A percentile compares a stretch with the other conserved stretches of the same genome.
phyloP scores from a whole-genome alignment of 306 rosid genomes.

The Potentilla sterilis region DNA sequence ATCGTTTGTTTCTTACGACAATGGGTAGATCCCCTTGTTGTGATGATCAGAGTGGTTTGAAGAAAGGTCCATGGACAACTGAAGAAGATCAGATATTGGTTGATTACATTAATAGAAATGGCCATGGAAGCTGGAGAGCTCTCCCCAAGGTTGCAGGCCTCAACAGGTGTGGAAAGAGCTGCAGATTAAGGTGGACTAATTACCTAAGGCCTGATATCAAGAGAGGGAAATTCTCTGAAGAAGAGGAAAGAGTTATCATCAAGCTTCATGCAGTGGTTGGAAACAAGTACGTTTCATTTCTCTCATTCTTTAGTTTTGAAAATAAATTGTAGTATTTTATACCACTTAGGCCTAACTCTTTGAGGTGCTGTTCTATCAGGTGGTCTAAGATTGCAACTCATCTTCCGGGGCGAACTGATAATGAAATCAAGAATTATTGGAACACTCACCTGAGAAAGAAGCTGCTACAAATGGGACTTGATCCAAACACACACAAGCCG shows the following conservation, averaged over 20 bases:
- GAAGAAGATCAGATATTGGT: slow-evolving; percentile 77
- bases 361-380: slow-evolving; percentile 32
- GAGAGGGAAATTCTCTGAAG: slow-evolving; percentile 78
- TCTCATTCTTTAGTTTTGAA: background rate
- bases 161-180: slow-evolving; percentile 90
- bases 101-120: slow-evolving; percentile 52
- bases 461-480: slow-evolving; percentile 79
- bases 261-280: slow-evolving; percentile 82
- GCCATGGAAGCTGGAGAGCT: slow-evolving; percentile 85
- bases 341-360: background rate
- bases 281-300: slow-evolving; percentile 49
- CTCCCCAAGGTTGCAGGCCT: slow-evolving; percentile 79
- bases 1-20: background rate
- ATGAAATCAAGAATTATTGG: slow-evolving; percentile 89
- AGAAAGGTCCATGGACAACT: slow-evolving; percentile 97
- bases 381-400: slow-evolving; percentile 89
- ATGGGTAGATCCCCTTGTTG: slow-evolving; percentile 86
- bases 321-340: background rate
- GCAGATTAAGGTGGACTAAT: slow-evolving; percentile 84
- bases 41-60: slow-evolving; percentile 49
- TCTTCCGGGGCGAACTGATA: slow-evolving; percentile 86
- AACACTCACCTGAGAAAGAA: slow-evolving; percentile 80
- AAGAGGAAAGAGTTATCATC: slow-evolving; percentile 64
- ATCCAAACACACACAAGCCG: slow-evolving; percentile 88
- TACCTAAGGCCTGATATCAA: slow-evolving; percentile 88